A percentile compares a stretch with the other conserved stretches of the same genome.
phyloP scores from a whole-genome alignment of 495 filamentous ascomycete genomes.

The Neurospora tetrasperma region DNA sequence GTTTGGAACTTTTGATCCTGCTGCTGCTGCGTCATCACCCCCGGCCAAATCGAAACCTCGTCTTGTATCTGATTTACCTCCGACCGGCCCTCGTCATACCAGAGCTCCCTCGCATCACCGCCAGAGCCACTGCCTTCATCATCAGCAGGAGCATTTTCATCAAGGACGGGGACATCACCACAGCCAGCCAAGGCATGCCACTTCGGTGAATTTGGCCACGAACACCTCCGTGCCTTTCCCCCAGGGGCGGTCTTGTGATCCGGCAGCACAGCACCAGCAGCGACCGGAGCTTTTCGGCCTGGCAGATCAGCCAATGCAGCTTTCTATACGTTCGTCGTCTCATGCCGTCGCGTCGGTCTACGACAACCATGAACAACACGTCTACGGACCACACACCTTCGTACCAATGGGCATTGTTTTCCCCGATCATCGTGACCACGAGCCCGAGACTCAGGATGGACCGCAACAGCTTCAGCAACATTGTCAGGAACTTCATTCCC shows the following conservation, averaged over 20 bases:
- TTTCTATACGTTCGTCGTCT: not conserved
- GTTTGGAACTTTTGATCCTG: constrained; percentile 8
- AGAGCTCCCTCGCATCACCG: not conserved
- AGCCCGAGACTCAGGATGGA: not conserved
- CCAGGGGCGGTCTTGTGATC: not conserved
- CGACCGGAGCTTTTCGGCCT: not conserved
- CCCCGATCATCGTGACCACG: not conserved
- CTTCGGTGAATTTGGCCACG: not conserved
- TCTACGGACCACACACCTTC: not conserved
- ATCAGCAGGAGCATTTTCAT: not conserved
- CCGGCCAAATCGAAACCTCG: not conserved
- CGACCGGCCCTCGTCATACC: constrained; percentile 6
- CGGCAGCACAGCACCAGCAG: not conserved
- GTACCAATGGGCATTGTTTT: not conserved
- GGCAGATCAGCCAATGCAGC: not conserved
- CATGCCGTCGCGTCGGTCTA: not conserved
- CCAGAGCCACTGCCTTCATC: not conserved
- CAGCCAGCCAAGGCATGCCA: not conserved
- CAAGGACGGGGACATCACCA: not conserved
- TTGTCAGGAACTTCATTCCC: not conserved
- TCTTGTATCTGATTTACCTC: not conserved
- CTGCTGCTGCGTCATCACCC: not conserved
- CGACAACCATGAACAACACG: not conserved
- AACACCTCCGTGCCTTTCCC: not conserved
- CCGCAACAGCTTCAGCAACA: not conserved